phyloP scores from a whole-genome alignment of 2,329 filamentous ascomycete species.

The Alternaria rosae region DNA sequence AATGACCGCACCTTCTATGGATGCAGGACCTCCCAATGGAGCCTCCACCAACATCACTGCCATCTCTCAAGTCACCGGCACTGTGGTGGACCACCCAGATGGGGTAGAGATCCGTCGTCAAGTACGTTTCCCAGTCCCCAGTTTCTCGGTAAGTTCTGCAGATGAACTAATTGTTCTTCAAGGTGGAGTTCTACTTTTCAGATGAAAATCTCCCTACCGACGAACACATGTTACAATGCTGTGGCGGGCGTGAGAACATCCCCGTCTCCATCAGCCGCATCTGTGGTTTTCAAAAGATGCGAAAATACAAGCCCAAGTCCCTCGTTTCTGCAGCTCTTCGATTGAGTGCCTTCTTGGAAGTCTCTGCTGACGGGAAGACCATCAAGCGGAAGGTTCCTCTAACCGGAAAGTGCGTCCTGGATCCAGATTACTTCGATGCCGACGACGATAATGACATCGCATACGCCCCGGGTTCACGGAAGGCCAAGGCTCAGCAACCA shows the following conservation, averaged over 20 bases:
- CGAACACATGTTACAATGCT: slow-evolving; percentile 52
- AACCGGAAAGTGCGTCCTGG: slow-evolving; percentile 37
- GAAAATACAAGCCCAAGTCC: slow-evolving; percentile 50
- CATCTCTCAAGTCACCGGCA: neutral
- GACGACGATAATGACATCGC: slow-evolving; percentile 35
- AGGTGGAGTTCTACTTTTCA: slow-evolving; percentile 61
- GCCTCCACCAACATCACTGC: neutral
- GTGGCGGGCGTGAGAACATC: slow-evolving; percentile 51
- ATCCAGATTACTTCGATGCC: slow-evolving; percentile 34
- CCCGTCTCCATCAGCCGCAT: slow-evolving; percentile 55
- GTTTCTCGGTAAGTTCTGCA: neutral
- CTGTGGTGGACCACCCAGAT: slow-evolving; percentile 33
- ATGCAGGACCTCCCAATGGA: neutral
- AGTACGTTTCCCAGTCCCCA: slow-evolving; percentile 17
- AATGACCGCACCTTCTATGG: neutral
- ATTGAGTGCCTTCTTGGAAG: slow-evolving; percentile 52
- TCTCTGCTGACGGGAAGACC: slow-evolving; percentile 51
- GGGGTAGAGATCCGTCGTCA: slow-evolving; percentile 39
- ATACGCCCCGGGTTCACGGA: slow-evolving; percentile 36
- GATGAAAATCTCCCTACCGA: slow-evolving; percentile 57
- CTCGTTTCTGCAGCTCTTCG: slow-evolving; percentile 53
- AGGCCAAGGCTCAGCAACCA: slow-evolving; percentile 21
- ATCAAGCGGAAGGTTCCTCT: slow-evolving; percentile 55
- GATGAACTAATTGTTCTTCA: slow-evolving; percentile 10
- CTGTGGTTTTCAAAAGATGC: slow-evolving; percentile 56